Conservation (phyloP, 805 yeast species). For the Metschnikowia vanudenii region DNA sequence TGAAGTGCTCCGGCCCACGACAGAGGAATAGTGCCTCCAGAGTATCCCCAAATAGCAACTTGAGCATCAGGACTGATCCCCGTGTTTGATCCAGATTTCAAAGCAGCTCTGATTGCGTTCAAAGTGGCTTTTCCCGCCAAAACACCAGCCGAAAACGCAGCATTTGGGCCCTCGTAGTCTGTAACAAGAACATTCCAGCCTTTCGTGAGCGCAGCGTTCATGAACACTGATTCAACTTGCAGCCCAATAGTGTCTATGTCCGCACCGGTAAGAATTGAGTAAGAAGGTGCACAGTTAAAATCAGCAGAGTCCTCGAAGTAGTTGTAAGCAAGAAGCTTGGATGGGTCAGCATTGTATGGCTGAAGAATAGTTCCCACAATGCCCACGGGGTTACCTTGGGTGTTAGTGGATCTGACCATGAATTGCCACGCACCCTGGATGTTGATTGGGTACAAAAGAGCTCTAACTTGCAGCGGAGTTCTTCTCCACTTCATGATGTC, state of each 20-base stretch:
- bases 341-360: slow-evolving; percentile 26
- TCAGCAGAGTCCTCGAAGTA: slow-evolving; percentile 23
- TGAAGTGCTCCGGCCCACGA: slow-evolving; percentile 40
- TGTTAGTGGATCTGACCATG: slow-evolving; percentile 23
- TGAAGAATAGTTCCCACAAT: slow-evolving; percentile 24
- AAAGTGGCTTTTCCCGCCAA: slow-evolving; percentile 32
- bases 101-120: slow-evolving; percentile 31
- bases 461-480: slow-evolving; percentile 11
- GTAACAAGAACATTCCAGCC: slow-evolving; percentile 37
- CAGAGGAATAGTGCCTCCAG: slow-evolving; percentile 40
- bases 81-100: slow-evolving; percentile 20
- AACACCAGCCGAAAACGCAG: slow-evolving; percentile 32
- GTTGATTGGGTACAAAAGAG: slow-evolving; percentile 12
- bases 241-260: slow-evolving; percentile 14
- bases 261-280: slow-evolving; percentile 19
- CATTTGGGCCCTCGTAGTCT: slow-evolving; percentile 36
- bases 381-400: slow-evolving; percentile 22
- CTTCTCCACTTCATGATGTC: slow-evolving; percentile 11
- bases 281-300: slow-evolving; percentile 24
- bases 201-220: slow-evolving; percentile 18
- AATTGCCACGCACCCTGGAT: slow-evolving; percentile 24
- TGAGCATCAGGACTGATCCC: slow-evolving; percentile 23
- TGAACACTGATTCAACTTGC: slow-evolving; percentile 19
- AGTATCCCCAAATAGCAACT: slow-evolving; percentile 34
- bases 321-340: slow-evolving; percentile 23